phyloP scores from a whole-genome alignment of 305 asterid species.

The Fraxinus sp. region DNA sequence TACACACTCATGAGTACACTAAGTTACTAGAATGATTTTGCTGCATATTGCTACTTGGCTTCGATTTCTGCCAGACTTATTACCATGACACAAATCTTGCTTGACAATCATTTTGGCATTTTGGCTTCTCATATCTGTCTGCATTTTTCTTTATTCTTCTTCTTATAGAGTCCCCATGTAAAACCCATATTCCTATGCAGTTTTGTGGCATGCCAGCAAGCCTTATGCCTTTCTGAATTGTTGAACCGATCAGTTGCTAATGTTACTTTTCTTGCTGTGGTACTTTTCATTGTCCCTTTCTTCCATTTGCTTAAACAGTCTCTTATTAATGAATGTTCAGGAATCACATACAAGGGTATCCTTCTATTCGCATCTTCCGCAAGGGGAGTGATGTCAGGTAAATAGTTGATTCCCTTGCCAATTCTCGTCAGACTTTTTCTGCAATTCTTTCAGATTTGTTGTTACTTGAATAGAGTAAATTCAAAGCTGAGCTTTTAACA shows the following conservation, averaged over 20 bases:
- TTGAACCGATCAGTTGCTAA: slow-evolving; percentile 3
- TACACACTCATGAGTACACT: not conserved
- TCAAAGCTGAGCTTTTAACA: not conserved
- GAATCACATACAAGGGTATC: slow-evolving; percentile 96
- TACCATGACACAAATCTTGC: not conserved
- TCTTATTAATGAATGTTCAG: slow-evolving; percentile 49
- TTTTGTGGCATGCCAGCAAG: not conserved
- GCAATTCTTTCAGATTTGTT: not conserved
- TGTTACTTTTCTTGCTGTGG: slow-evolving; percentile 1
- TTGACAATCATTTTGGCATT: slow-evolving; percentile 11
- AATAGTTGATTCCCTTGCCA: slow-evolving; percentile 18
- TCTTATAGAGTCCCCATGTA: slow-evolving; percentile 1
- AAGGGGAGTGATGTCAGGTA: slow-evolving; percentile 89
- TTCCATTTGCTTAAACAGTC: slow-evolving; percentile 26
- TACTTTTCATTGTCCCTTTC: slow-evolving; percentile 25
- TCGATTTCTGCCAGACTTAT: not conserved
- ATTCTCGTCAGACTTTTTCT: not conserved
- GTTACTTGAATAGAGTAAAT: not conserved
- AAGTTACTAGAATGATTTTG: not conserved
- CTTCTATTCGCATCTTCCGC: slow-evolving; percentile 93
- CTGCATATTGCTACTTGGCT: not conserved
- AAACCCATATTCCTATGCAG: not conserved
- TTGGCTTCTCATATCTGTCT: slow-evolving; percentile 20
- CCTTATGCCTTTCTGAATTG: slow-evolving; percentile 2
- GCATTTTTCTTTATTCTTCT: slow-evolving; percentile 18